Conservation (phyloP, 2,329 filamentous ascomycete genomes). For the Trichoderma citrinoviride region DNA sequence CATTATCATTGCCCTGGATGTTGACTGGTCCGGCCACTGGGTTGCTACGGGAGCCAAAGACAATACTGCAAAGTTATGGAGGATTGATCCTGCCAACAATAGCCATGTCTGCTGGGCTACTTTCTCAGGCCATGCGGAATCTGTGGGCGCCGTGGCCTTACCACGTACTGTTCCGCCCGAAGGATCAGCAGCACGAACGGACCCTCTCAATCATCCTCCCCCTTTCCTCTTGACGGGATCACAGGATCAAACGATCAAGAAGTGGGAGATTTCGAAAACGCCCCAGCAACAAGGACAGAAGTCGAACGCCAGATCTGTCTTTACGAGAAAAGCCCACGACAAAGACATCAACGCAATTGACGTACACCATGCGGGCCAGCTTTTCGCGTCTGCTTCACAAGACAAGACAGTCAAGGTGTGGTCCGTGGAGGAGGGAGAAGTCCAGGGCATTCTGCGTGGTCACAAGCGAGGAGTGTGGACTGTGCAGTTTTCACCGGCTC, state of each 20-base stretch:
- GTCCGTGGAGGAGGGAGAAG: conserved; percentile 85
- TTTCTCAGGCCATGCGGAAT: conserved; percentile 92
- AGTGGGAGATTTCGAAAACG: conserved; percentile 74
- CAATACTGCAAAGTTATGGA: conserved; percentile 89
- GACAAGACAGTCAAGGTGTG: conserved; percentile 97
- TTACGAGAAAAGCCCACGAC: conserved; percentile 93
- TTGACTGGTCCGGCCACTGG: conserved; percentile 97
- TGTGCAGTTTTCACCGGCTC: conserved; percentile 80
- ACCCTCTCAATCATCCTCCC: conserved; percentile 77
- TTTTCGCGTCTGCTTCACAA: conserved; percentile 95
- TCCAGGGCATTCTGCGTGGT: conserved; percentile 84
- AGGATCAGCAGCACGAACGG: conserved; percentile 66
- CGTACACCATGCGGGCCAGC: conserved; percentile 66
- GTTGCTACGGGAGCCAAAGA: conserved; percentile 95
- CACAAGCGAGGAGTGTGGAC: conserved; percentile 97
- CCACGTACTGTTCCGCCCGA: conserved; percentile 67
- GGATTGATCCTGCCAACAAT: conserved; percentile 70
- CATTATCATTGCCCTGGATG: conserved; percentile 90
- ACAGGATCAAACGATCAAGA: conserved; percentile 92
- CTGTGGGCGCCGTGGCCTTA: conserved; percentile 82
- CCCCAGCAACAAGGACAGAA: conserved; percentile 45
- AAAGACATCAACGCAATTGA: conserved; percentile 98
- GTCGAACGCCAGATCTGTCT: conserved; percentile 64
- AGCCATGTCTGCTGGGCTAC: conserved; percentile 77
- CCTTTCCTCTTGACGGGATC: conserved; percentile 86